Evolutionary conservation across 208 protist species (phyloP), one percentile per base, ranked within the genome.

Genomic region (Leptomonas pyrrhocoris): DNA sequence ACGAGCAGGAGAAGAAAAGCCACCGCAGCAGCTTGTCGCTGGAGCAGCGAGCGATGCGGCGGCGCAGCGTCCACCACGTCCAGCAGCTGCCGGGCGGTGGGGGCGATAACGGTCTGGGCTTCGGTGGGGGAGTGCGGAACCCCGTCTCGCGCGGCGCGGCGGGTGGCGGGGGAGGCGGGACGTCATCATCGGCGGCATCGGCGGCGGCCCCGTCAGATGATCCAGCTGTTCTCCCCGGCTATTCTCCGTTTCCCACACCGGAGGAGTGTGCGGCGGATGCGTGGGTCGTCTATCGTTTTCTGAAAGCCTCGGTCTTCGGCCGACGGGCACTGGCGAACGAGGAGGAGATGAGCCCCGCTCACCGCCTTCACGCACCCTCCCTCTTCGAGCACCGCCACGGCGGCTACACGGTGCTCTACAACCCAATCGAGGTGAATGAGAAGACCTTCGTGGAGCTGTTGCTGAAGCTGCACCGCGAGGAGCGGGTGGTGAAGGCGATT

Each of bases 391-490:
- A 74, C 43, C 57, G 74, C 23, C 13, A 56, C 6, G 89, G 89
- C 25, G 84, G 69, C 68, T 89, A 89, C 79, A 94, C 89, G 9
- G 85, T 91, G 12, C 70, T 93, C 42, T 95, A 95, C 79, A 95
- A 93, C 79, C 90, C 90, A 9, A 81, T 93, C 38, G 84, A 90
- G 31, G 76, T 81, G 16, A 89, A 90, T 50, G 82, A 87, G 13
- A 57, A 68, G 18, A 89, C 88, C 11, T 90, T 95, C 31, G 46
- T 46, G 15, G 74, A 83, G 31, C 62, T 91, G 15, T 50, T 93
- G 2, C 56, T 60, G 34, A 87, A 88, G 61, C 77, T 93, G 23
- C 42, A 91, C 56, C 66, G 77, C 34, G 85, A 93, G 73, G 80
- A 86, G 46, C 80, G 83, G 2, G 85, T 91, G 8, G 87, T 95